phyloP scores from a whole-genome alignment of 1,284 basidiomycete genomes.

The Cutaneotrichosporon sp. region DNA sequence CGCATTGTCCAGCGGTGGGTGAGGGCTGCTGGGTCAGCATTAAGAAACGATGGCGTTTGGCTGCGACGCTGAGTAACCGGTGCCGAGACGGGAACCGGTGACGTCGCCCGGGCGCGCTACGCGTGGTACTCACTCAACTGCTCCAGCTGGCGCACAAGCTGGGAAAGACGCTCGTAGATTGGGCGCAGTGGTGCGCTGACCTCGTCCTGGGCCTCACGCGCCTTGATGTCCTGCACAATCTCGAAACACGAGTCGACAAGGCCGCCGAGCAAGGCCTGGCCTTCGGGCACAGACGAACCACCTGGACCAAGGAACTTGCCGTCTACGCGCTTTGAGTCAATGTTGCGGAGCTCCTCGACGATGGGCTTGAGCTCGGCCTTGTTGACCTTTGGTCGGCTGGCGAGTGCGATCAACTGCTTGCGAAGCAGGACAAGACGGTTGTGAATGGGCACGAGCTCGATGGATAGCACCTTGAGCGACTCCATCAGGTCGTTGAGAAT shows the following conservation, averaged over 20 bases:
- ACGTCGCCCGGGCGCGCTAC: no score
- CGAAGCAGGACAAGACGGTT: constrained; percentile 82
- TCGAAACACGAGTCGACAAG: constrained; percentile 96
- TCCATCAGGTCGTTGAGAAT: constrained; percentile 70
- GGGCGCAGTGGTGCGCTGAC: constrained; percentile 83
- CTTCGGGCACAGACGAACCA: constrained; percentile 76
- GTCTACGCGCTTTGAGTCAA: constrained; percentile 90
- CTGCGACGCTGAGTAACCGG: background rate
- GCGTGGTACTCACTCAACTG: constrained; percentile 33
- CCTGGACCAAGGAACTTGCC: constrained; percentile 93
- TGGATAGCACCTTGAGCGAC: constrained; percentile 76
- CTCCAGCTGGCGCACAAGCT: constrained; percentile 59
- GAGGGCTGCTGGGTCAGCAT: constrained; percentile 53
- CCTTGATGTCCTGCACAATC: constrained; percentile 91
- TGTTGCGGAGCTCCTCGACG: constrained; percentile 87
- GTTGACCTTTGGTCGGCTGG: constrained; percentile 75
- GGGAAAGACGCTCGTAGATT: constrained; percentile 85
- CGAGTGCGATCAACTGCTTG: constrained; percentile 80
- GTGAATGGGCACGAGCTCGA: constrained; percentile 83
- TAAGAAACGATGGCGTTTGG: background rate
- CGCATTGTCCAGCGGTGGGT: constrained; percentile 96
- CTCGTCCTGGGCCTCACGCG: constrained; percentile 85
- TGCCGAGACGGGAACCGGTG: background rate
- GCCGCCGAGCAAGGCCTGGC: constrained; percentile 70
- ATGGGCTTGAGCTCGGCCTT: constrained; percentile 85